A percentile compares a stretch with the other conserved stretches of the same genome.
Evolutionary conservation across 2,329 filamentous ascomycete genomes (phyloP).

Genomic region (Penicillium oxalicum): DNA sequence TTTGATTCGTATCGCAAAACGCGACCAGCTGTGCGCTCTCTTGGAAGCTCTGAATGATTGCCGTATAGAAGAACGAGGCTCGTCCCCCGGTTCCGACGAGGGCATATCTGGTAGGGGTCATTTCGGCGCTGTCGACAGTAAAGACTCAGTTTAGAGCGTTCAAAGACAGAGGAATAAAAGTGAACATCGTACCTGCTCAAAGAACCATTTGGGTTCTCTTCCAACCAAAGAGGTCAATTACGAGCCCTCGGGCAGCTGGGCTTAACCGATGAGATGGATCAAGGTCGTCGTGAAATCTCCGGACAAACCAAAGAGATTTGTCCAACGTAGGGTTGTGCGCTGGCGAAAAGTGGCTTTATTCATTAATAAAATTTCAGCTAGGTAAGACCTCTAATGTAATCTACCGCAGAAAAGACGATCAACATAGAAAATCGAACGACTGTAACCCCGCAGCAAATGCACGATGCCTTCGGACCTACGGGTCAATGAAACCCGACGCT

Average conservation of each 20-base stretch:
- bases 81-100: slow-evolving; percentile 26
- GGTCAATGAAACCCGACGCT: slow-evolving; percentile 1
- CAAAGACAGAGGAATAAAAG: not conserved
- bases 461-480: not conserved
- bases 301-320: no score
- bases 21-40: slow-evolving; percentile 13
- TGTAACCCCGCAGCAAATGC: not conserved
- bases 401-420: not conserved
- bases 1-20: slow-evolving; percentile 18
- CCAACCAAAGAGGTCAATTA: no score
- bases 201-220: no score
- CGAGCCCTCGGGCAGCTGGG: no score
- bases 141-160: not conserved
- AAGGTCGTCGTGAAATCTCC: no score
- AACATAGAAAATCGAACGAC: not conserved
- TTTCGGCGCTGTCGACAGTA: not conserved
- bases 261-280: no score
- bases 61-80: slow-evolving; percentile 16
- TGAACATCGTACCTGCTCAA: no score
- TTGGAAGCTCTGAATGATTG: slow-evolving; percentile 13
- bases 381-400: no score
- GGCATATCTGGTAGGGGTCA: slow-evolving; percentile 20
- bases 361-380: no score
- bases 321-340: no score
- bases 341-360: no score